Conservation (phyloP, 2,329 filamentous ascomycete genomes). For the Septoria petroselini region DNA sequence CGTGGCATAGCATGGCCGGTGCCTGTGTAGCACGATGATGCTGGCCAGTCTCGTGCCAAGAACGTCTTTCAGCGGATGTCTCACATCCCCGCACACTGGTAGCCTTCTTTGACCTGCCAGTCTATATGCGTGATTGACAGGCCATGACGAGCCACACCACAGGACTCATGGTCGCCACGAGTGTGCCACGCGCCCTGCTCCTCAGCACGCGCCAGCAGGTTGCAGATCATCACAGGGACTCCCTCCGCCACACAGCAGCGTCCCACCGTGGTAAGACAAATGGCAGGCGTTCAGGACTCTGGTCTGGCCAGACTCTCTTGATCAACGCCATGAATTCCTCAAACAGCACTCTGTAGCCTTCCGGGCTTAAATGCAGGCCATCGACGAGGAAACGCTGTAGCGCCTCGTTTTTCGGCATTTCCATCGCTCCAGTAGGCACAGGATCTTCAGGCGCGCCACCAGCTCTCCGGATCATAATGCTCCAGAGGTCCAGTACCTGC, state of each 20-base stretch:
- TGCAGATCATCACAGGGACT: constrained; percentile 5
- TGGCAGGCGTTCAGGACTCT: constrained; percentile 51
- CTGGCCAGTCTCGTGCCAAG: too few species aligned
- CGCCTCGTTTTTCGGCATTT: constrained; percentile 57
- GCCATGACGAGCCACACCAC: too few species aligned
- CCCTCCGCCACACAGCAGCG: constrained; percentile 27
- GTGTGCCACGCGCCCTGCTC: too few species aligned
- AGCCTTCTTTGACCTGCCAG: too few species aligned
- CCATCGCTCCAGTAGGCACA: constrained; percentile 50
- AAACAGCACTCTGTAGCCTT: constrained; percentile 57
- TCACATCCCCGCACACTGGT: too few species aligned
- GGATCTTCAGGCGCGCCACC: constrained; percentile 47
- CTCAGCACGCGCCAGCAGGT: too few species aligned
- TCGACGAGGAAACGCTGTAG: constrained; percentile 54
- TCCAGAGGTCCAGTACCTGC: constrained; percentile 75
- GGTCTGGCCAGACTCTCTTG: constrained; percentile 52
- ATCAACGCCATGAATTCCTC: constrained; percentile 54
- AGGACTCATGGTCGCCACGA: not conserved
- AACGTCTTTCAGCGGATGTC: too few species aligned
- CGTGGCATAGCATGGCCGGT: not conserved
- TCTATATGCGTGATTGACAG: too few species aligned
- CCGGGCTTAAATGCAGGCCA: constrained; percentile 58
- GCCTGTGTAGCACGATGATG: too few species aligned
- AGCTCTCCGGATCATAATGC: constrained; percentile 66
- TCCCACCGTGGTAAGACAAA: constrained; percentile 56